phyloP scores from a whole-genome alignment of 1,139 yeast species.

The Candida gigantensis region DNA sequence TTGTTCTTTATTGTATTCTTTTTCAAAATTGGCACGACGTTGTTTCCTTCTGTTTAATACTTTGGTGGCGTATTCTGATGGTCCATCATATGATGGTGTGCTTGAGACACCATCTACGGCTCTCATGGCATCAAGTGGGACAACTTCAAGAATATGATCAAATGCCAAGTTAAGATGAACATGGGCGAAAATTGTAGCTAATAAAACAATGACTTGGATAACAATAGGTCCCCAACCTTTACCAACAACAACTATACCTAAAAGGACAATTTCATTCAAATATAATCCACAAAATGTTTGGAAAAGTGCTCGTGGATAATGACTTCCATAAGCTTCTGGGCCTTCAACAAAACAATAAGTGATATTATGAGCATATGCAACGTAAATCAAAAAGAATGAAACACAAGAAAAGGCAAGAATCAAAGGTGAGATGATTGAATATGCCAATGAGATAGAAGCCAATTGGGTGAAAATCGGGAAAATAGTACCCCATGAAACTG shows the following conservation, averaged over 20 bases:
- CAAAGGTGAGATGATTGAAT: conserved; percentile 79
- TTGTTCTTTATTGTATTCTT: conserved; percentile 19
- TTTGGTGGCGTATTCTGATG: conserved; percentile 37
- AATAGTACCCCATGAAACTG: conserved; percentile 82
- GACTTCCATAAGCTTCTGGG: conserved; percentile 78
- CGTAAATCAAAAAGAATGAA: conserved; percentile 69
- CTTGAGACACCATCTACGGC: conserved; percentile 68
- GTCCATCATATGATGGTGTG: conserved; percentile 54
- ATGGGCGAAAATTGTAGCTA: conserved; percentile 68
- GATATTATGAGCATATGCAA: conserved; percentile 80
- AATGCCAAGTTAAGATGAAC: conserved; percentile 61
- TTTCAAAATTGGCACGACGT: conserved; percentile 13
- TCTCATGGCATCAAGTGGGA: conserved; percentile 70
- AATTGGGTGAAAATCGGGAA: conserved; percentile 85
- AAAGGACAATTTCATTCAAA: conserved; percentile 78
- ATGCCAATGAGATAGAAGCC: conserved; percentile 77
- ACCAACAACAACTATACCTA: conserved; percentile 86
- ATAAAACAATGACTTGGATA: conserved; percentile 65
- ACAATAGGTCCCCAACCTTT: conserved; percentile 95
- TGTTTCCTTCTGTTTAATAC: conserved; percentile 27
- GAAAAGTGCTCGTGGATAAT: conserved; percentile 84
- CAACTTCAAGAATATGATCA: conserved; percentile 54
- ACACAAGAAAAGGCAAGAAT: conserved; percentile 66
- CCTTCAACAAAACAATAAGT: conserved; percentile 64
- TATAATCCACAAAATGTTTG: conserved; percentile 89